Base-by-base conservation (phyloP, 768 basidiomycete genomes). In the Atractiella rhizophila region DNA sequence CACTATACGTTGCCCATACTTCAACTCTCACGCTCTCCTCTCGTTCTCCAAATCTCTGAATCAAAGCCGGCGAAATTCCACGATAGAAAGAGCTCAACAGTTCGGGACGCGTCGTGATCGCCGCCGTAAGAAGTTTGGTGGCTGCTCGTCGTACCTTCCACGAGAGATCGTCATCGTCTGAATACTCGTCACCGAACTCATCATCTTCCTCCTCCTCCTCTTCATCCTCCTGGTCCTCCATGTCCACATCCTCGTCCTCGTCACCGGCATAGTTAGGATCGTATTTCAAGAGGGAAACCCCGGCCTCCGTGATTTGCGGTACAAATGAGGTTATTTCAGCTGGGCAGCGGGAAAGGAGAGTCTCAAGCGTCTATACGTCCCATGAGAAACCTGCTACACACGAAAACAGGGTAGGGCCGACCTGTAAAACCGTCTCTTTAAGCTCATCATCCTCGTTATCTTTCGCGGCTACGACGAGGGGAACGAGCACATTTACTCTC, bases 161-260 rank as follows among this genome's bases (percentile, higher is more conserved):
- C 0, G 88, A 94, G 10, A 78, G 80, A 54, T 98, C 91, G 57
- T 96, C 91, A 43, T 98, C 91, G 51, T 98, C 91, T 5, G 82
- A 83, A 58, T 91, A 94, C 48, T 81, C 86, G 48, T 12, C 5
- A n/a, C 21, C 9, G 12, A 11, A 23, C 2, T 20, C 48, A 29
- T 25, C 15, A 11, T 61, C 74, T 53, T 52, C 77, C 75, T 78
- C 75, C 48, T 76, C 74, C 18, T 76, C 68, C 18, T 76, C 78
- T 15, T 68, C 73, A 20, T 75, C 79, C 4, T 79, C 80, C 1
- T 80, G 81, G 0, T 78, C 75, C 0, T 76, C 78, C 2, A 67
- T 70, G 10, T 68, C 66, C 2, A 67, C 65, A 62, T 68, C 70
- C 38, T 70, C 67, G 46, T 73, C 71, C 27, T 73, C 70, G 18